Percentiles rank a stretch among this genome's conserved stretches.
Evolutionary conservation across 2,329 filamentous ascomycete species (phyloP).

Genomic region (Aspergillus sp.): DNA sequence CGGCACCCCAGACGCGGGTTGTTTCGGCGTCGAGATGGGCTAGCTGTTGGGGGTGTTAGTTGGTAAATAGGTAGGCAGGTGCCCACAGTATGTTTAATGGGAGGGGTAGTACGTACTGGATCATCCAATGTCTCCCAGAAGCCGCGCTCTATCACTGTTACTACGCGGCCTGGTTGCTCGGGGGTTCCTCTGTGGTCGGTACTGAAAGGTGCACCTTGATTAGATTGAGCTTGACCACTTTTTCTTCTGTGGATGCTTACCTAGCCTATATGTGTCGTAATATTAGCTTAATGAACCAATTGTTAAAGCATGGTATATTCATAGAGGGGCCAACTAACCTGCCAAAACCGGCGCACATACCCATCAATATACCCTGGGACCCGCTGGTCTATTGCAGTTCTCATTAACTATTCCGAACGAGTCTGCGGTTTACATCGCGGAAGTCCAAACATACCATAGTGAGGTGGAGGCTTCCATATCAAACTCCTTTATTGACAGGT

Average conservation of each 20-base stretch:
- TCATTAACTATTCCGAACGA: neutral
- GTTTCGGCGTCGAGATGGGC: conserved; percentile 32
- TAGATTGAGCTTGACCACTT: conserved; percentile 9
- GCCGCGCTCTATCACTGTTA: conserved; percentile 80
- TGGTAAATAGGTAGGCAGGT: neutral
- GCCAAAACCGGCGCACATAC: conserved; percentile 96
- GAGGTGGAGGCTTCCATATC: conserved; percentile 97
- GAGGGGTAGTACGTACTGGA: conserved; percentile 48
- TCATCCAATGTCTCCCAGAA: conserved; percentile 77
- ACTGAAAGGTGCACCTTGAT: conserved; percentile 48
- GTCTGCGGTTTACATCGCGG: neutral
- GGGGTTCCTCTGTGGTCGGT: conserved; percentile 94
- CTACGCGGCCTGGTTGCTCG: conserved; percentile 81
- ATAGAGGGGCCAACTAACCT: conserved; percentile 60
- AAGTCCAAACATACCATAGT: conserved; percentile 70
- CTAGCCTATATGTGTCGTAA: conserved; percentile 27
- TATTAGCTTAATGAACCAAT: neutral
- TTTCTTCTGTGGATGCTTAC: conserved; percentile 15
- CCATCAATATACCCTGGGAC: conserved; percentile 88
- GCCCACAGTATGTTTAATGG: no score
- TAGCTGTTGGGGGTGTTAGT: conserved; percentile 24
- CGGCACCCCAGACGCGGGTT: conserved; percentile 80
- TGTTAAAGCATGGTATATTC: neutral
- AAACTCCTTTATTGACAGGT: conserved; percentile 64
- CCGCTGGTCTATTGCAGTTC: conserved; percentile 66